phyloP scores from a whole-genome alignment of 208 protist species.

The Leptomonas pyrrhocoris region DNA sequence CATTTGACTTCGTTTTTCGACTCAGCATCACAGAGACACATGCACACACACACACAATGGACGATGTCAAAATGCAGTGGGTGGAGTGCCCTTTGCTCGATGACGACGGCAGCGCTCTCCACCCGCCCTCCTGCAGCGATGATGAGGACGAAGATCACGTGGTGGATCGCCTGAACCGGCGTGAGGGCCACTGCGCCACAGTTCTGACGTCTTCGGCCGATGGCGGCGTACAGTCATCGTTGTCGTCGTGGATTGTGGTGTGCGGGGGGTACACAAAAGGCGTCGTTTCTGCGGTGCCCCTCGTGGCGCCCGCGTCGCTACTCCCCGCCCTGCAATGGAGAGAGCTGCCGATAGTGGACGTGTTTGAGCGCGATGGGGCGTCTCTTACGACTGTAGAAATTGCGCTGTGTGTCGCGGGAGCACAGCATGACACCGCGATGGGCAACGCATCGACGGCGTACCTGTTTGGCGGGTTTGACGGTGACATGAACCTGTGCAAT shows the following conservation, averaged over 20 bases:
- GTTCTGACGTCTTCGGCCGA: conserved; percentile 17
- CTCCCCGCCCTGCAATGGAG: conserved; percentile 50
- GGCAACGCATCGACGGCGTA: conserved; percentile 32
- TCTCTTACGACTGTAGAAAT: conserved; percentile 42
- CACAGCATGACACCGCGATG: neutral
- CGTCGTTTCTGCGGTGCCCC: conserved; percentile 38
- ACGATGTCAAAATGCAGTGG: conserved; percentile 41
- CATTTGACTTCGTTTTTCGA: neutral
- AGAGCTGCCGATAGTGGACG: conserved; percentile 19
- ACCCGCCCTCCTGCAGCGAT: conserved; percentile 22
- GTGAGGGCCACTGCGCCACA: conserved; percentile 74
- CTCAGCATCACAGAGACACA: neutral
- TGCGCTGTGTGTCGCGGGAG: neutral
- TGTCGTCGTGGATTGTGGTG: conserved; percentile 48
- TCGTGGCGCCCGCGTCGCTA: conserved; percentile 29
- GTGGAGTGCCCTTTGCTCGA: conserved; percentile 43
- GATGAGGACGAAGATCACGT: conserved; percentile 37
- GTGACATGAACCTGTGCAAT: conserved; percentile 44
- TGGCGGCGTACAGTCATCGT: neutral
- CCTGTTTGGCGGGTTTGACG: conserved; percentile 79
- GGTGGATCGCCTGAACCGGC: conserved; percentile 45
- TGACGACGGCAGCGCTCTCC: conserved; percentile 15
- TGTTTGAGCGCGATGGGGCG: conserved; percentile 65
- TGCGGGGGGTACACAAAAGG: conserved; percentile 71
- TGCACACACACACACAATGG: conserved; percentile 5